Evolutionary conservation across 768 basidiomycete genomes (phyloP).

Genomic region (Tubosaeta sp.): DNA sequence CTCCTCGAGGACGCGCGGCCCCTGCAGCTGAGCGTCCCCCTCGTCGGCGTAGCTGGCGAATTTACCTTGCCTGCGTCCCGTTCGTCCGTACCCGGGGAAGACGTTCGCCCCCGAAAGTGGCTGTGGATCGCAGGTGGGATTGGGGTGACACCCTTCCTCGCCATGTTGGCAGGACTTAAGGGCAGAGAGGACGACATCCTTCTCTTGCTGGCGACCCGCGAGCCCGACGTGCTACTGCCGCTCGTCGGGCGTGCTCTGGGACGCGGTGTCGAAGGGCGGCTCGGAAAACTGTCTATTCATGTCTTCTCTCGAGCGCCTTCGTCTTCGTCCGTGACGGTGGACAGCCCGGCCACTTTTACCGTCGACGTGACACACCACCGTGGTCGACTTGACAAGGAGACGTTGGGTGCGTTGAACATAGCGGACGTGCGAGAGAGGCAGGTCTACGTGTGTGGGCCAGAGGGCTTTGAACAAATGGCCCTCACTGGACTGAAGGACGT

Average conservation of each 20-base stretch:
- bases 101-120: constrained; percentile 21
- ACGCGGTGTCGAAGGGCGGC: neutral
- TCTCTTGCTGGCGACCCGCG: constrained; percentile 49
- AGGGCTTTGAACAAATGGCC: constrained; percentile 39
- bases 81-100: no score
- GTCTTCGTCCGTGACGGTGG: neutral
- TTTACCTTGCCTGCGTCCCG: constrained; percentile 36
- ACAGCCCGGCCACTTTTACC: constrained; percentile 11
- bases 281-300: constrained; percentile 31
- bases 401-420: constrained; percentile 4
- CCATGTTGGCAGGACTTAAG: constrained; percentile 40
- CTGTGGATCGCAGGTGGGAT: constrained; percentile 64
- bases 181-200: constrained; percentile 34
- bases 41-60: constrained; percentile 52
- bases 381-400: constrained; percentile 15
- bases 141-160: constrained; percentile 62
- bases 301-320: constrained; percentile 31
- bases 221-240: constrained; percentile 47
- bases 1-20: constrained; percentile 37
- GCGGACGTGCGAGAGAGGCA: constrained; percentile 22
- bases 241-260: constrained; percentile 25
- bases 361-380: constrained; percentile 16
- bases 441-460: constrained; percentile 51
- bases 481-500: constrained; percentile 31
- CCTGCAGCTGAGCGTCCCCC: constrained; percentile 38